Evolutionary conservation across 805 yeast species (phyloP), one percentile per base, ranked within the genome.

Genomic region (Wickerhamomyces pijperi): DNA sequence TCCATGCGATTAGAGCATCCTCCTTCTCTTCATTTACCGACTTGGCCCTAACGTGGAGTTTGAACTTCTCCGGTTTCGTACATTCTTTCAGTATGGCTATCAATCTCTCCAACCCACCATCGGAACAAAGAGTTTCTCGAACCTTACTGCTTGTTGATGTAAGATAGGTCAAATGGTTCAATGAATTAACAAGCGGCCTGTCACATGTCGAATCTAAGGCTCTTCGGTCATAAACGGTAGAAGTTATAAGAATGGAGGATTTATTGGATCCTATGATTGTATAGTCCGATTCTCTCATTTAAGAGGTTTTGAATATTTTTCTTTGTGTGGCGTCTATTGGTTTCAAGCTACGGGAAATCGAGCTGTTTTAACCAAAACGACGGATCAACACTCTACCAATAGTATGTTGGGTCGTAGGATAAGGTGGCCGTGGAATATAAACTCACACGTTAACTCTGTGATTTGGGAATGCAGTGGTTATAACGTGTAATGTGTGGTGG

Each of bases 181-280:
- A 65, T 7, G 96, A 85, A 67, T 86, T 87, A 43, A 92, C 92
- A 41, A 90, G 67, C 1, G 98, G 97, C 48, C 82, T 76, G 54
- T 85, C 88, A 21, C 86, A 76, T 2, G 95, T 82, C 46, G 88
- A 83, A 56, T 92, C 97, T 39, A 90, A 67, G 1, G 97, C 97
- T 37, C 97, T 64, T 42, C 97, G 64, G 60, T 90, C 97, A 56
- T 90, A 90, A 23, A 90, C 73, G 17, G 90, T 78, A 20, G 95
- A 76, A 7, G 95, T 81, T 44, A 90, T 86, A 20, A 88, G 78
- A 21, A 88, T 85, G n/a, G 95, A 87, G 4, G 98, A 97, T 56
- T 81, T 73, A 64, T 90, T 92, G 40, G 78, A 72, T 37, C 78
- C 60, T 37, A 86, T 74, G 18, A 88, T 78, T 53, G 81, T 76